These are phyloP conservation scores for Termitomyces sp. DNA, from an alignment of 768 basidiomycete genomes.

Conservation along the genomic window DNA sequence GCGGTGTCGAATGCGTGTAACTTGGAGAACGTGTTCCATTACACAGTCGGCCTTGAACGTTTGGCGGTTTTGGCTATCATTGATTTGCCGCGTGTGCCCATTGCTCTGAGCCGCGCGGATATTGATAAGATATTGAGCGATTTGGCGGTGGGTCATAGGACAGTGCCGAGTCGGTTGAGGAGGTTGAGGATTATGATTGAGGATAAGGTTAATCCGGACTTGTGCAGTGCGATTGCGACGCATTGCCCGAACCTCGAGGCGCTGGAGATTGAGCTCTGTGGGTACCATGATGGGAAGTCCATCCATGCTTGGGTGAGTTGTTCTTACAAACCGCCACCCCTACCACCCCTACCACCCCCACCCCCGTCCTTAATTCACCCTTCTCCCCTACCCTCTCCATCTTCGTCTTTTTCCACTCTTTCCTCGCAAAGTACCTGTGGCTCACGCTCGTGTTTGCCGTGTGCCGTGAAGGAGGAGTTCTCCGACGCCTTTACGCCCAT, in stretches of 20 bases:
- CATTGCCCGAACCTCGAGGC: slow-evolving; percentile 34
- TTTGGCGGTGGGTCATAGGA: slow-evolving; percentile 18
- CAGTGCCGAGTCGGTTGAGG: slow-evolving; percentile 17
- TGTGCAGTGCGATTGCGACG: slow-evolving; percentile 27
- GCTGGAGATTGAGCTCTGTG: slow-evolving; percentile 40
- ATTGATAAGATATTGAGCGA: slow-evolving; percentile 29
- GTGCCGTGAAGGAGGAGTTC: slow-evolving; percentile 27
- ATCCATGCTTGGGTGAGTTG: slow-evolving; percentile 36
- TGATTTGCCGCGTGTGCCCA: slow-evolving; percentile 31
- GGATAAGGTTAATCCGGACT: slow-evolving; percentile 30
- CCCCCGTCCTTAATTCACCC: no score
- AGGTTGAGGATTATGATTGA: slow-evolving; percentile 37
- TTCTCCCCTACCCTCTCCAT: neutral
- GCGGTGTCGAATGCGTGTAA: slow-evolving; percentile 37
- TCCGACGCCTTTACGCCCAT: slow-evolving; percentile 27
- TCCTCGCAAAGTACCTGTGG: neutral
- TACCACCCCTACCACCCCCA: no score
- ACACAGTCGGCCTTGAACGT: slow-evolving; percentile 27
- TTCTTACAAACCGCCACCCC: neutral
- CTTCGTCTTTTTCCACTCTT: neutral
- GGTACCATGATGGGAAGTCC: slow-evolving; percentile 36
- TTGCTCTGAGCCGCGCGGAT: slow-evolving; percentile 29
- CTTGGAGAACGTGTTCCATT: slow-evolving; percentile 24
- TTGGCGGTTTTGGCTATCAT: slow-evolving; percentile 35
- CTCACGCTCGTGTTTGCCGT: slow-evolving; percentile 5